Percentiles rank a stretch among this genome's conserved stretches.
These are phyloP conservation scores for Thymus quinquecostatus DNA, from an alignment of 257 asterid species.

Conservation along the genomic window DNA sequence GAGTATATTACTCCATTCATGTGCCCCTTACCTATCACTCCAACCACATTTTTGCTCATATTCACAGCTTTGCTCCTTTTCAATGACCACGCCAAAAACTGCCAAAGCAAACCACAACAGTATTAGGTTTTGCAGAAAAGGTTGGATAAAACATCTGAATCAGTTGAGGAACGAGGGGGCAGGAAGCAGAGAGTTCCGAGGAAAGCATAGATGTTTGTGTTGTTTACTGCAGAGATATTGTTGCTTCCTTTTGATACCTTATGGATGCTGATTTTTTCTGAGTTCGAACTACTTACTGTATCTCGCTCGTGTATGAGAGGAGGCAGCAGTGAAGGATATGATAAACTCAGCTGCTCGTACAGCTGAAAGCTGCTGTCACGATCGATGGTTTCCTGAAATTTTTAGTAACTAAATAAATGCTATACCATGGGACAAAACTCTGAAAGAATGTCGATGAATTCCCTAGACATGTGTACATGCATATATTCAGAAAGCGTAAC, in stretches of 20 bases:
- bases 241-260: neutral
- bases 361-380: constrained; percentile 59
- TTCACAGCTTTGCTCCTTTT: constrained; percentile 98
- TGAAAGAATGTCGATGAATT: neutral
- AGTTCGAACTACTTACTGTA: constrained; percentile 46
- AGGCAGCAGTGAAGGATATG: constrained; percentile 83
- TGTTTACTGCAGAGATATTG: neutral
- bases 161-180: too few relatives aligned
- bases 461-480: neutral
- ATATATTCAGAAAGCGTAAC: neutral
- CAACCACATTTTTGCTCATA: constrained; percentile 71
- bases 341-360: constrained; percentile 67
- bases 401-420: neutral
- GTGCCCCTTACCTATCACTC: constrained; percentile 89
- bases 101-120: neutral
- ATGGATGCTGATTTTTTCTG: neutral
- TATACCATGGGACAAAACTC: too few relatives aligned
- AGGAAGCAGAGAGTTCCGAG: too few relatives aligned
- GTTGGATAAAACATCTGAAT: too few relatives aligned
- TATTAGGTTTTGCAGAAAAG: too few relatives aligned
- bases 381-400: constrained; percentile 49
- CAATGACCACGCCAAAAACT: constrained; percentile 93
- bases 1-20: constrained; percentile 90
- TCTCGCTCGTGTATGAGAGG: constrained; percentile 88
- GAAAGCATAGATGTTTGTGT: neutral